Conservation (phyloP, 2,329 filamentous ascomycete species). For the Fusarium tuaranense region DNA sequence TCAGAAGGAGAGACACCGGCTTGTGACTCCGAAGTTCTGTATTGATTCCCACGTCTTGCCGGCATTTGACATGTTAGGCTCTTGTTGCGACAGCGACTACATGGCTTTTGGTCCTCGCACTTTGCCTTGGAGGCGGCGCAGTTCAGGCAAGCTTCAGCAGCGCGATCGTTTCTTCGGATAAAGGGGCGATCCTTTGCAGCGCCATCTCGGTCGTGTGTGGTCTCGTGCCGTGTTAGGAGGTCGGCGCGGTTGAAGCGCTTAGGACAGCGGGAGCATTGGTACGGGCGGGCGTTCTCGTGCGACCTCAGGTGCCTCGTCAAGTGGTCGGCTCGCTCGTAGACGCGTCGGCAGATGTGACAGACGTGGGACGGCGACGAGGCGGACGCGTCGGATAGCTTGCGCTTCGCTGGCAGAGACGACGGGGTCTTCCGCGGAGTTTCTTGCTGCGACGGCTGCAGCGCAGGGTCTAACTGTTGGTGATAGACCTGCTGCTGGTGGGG, state of each 20-base stretch:
- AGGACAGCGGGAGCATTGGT: slow-evolving; percentile 44
- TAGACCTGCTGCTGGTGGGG: slow-evolving; percentile 21
- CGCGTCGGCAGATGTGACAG: slow-evolving; percentile 44
- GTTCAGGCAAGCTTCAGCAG: slow-evolving; percentile 44
- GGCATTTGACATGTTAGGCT: slow-evolving; percentile 43
- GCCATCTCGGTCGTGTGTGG: slow-evolving; percentile 44
- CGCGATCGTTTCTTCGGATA: slow-evolving; percentile 41
- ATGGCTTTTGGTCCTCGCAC: slow-evolving; percentile 44
- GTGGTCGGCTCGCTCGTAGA: slow-evolving; percentile 44
- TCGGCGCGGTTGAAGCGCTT: slow-evolving; percentile 45
- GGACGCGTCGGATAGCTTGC: slow-evolving; percentile 42
- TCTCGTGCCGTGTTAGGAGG: slow-evolving; percentile 43
- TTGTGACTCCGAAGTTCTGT: slow-evolving; percentile 42
- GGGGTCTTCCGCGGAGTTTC: slow-evolving; percentile 20
- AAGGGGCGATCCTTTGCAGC: slow-evolving; percentile 42
- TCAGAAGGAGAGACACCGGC: slow-evolving; percentile 40
- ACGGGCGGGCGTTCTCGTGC: slow-evolving; percentile 43
- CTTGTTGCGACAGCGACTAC: slow-evolving; percentile 43
- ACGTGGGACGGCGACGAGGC: slow-evolving; percentile 43
- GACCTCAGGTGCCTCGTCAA: slow-evolving; percentile 43
- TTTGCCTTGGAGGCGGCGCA: slow-evolving; percentile 45
- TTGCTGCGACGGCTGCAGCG: slow-evolving; percentile 24
- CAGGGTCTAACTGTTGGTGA: slow-evolving; percentile 35
- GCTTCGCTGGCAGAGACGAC: slow-evolving; percentile 35
- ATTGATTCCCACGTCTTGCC: slow-evolving; percentile 39